A percentile compares a stretch with the other conserved stretches of the same genome.
These are phyloP conservation scores for Hypsizygus ulmarius DNA, from an alignment of 1,284 basidiomycete species.

Conservation along the genomic window DNA sequence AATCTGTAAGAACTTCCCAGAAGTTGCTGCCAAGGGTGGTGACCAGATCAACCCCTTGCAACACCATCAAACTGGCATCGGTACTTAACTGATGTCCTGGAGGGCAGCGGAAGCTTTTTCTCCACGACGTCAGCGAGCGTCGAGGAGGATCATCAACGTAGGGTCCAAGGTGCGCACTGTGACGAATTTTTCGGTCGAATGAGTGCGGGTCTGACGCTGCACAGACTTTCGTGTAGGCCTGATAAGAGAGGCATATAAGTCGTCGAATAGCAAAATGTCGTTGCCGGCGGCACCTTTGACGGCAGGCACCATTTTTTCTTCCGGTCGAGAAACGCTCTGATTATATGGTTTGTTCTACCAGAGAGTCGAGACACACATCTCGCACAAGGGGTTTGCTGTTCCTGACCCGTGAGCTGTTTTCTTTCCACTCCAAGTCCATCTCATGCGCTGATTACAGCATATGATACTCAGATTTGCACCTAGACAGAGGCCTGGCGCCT, in stretches of 20 bases:
- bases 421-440: background rate
- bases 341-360: background rate
- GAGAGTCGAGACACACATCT: constrained; percentile 18
- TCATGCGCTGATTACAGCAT: background rate
- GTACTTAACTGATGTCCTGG: too few species aligned
- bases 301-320: constrained; percentile 1
- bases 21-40: too few species aligned
- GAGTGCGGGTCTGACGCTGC: too few species aligned
- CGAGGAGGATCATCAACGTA: too few species aligned
- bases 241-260: background rate
- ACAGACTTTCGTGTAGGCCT: too few species aligned
- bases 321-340: background rate
- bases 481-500: constrained; percentile 35
- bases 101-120: too few species aligned
- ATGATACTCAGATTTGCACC: constrained; percentile 38
- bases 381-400: constrained; percentile 31
- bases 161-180: too few species aligned
- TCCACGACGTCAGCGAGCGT: too few species aligned
- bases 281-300: constrained; percentile 3
- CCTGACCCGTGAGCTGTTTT: constrained; percentile 33
- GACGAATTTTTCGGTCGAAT: too few species aligned
- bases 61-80: too few species aligned
- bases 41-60: too few species aligned
- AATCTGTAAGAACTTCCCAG: too few species aligned
- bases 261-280: background rate